Evolutionary conservation across 2,329 filamentous ascomycete genomes (phyloP), one percentile per base, ranked within the genome.

Genomic region (Fusarium sp.): DNA sequence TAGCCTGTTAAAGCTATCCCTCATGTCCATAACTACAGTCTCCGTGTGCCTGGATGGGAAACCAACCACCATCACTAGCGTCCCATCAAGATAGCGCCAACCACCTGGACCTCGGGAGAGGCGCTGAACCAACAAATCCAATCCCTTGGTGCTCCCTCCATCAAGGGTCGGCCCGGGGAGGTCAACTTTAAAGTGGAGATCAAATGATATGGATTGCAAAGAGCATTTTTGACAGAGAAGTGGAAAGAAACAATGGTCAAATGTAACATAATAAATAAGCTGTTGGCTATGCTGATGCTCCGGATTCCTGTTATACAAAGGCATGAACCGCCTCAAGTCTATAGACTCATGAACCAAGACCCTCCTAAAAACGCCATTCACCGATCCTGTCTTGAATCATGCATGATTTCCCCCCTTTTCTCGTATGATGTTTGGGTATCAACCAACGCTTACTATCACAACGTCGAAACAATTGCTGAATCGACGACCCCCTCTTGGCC

Each of bases 301-400:
- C 37, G 10, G 7, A 34, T 18, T 20, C 59, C 35, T 56, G 45
- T 45, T 47, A 37, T 54, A 42, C n/a, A n/a, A 31, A 29, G 22
- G 31, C n/a, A 40, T 24, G 40, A 10, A 16, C 34, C 45, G 37
- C 61, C 11, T 42, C 24, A 63, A 31, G 52, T 47, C 59, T 34
- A 20, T 58, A 38, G 14, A 45, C 52, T 52, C 20, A 45, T 42
- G 27, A 38, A 20, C 40, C 27, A 47, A 35, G 20, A 35, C 52
- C 52, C 56, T 56, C 56, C 62, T 59, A 50, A 63, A 52, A 73
- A 74, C 72, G 72, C 72, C 72, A 62, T 47, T 56, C 50, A 52
- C 52, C 31, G 47, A 52, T 54, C 52, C 54, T 58, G 22, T 66
- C 50, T 42, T 52, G 27, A 57, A 20, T 72, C 58, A 42, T 69